Conservation (phyloP, 2,329 filamentous ascomycete species). For the Cytospora paraplurivora region DNA sequence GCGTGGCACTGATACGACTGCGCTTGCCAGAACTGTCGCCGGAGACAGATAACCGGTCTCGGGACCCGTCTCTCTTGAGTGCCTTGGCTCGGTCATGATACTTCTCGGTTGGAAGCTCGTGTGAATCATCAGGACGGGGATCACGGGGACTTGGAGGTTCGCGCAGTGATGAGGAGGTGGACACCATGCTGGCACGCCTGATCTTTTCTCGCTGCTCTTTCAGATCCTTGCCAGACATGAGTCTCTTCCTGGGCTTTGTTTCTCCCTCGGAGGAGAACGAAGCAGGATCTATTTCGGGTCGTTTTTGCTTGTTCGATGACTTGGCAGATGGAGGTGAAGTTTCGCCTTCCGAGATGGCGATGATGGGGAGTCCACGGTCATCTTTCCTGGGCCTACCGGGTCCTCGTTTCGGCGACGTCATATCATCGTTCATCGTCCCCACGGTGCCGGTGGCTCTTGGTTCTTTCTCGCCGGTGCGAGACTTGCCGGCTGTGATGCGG, state of each 20-base stretch:
- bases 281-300: slow-evolving; percentile 56
- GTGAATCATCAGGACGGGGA: slow-evolving; percentile 48
- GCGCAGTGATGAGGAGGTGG: slow-evolving; percentile 55
- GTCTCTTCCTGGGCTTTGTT: slow-evolving; percentile 62
- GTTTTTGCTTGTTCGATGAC: slow-evolving; percentile 51
- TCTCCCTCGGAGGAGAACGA: slow-evolving; percentile 59
- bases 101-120: slow-evolving; percentile 56
- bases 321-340: slow-evolving; percentile 53
- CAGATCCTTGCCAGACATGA: slow-evolving; percentile 64
- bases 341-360: slow-evolving; percentile 56
- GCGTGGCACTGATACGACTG: slow-evolving; percentile 60
- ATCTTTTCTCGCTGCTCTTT: slow-evolving; percentile 62
- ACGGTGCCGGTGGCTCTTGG: slow-evolving; percentile 50
- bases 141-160: slow-evolving; percentile 58
- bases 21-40: slow-evolving; percentile 59
- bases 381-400: slow-evolving; percentile 59
- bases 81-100: slow-evolving; percentile 63
- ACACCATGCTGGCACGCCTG: slow-evolving; percentile 59
- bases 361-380: slow-evolving; percentile 48
- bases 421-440: slow-evolving; percentile 49
- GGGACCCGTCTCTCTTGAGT: slow-evolving; percentile 62
- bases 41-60: slow-evolving; percentile 53
- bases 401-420: slow-evolving; percentile 51
- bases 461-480: slow-evolving; percentile 49
- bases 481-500: slow-evolving; percentile 42